Evolutionary conservation across 2,329 filamentous ascomycete species (phyloP).

Genomic region (Pseudocercospora cruenta): DNA sequence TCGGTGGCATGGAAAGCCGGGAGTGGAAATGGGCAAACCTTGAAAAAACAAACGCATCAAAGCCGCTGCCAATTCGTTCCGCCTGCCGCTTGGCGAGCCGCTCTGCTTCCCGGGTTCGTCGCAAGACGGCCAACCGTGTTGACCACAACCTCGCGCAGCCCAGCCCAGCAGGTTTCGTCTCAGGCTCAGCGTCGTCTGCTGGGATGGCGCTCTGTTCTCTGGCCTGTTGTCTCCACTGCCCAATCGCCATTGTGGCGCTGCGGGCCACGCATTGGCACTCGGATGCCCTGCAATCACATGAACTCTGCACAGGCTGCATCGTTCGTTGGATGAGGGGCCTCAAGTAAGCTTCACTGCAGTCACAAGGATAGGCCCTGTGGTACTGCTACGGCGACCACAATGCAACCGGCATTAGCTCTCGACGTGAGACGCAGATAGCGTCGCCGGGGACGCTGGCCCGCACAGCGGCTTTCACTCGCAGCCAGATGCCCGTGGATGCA

Average conservation of each 20-base stretch:
- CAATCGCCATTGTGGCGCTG: slow-evolving; percentile 5
- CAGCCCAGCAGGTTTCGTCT: background rate
- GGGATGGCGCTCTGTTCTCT: background rate
- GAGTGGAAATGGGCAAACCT: background rate
- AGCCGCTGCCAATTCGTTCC: background rate
- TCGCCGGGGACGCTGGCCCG: slow-evolving; percentile 12
- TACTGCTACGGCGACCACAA: slow-evolving; percentile 3
- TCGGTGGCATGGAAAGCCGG: slow-evolving; percentile 4
- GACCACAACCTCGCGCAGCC: background rate
- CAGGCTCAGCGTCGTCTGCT: background rate
- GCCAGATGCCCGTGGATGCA: slow-evolving; percentile 20
- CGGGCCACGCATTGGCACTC: slow-evolving; percentile 1
- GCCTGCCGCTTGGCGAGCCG: background rate
- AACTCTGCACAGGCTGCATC: slow-evolving; percentile 3
- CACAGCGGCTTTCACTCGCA: slow-evolving; percentile 5
- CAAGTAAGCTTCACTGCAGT: slow-evolving; percentile 5
- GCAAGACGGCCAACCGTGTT: background rate
- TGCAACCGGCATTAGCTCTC: slow-evolving; percentile 17
- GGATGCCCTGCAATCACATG: slow-evolving; percentile 1
- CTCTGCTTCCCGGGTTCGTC: background rate
- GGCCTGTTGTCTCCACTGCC: background rate
- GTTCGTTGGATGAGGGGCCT: slow-evolving; percentile 9
- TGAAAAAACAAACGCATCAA: background rate
- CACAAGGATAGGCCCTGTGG: slow-evolving; percentile 8
- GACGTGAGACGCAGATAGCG: slow-evolving; percentile 11